Percentiles rank a stretch among this genome's conserved stretches.
phyloP scores from a whole-genome alignment of 345 rosid species.

The Citrus sp. region DNA sequence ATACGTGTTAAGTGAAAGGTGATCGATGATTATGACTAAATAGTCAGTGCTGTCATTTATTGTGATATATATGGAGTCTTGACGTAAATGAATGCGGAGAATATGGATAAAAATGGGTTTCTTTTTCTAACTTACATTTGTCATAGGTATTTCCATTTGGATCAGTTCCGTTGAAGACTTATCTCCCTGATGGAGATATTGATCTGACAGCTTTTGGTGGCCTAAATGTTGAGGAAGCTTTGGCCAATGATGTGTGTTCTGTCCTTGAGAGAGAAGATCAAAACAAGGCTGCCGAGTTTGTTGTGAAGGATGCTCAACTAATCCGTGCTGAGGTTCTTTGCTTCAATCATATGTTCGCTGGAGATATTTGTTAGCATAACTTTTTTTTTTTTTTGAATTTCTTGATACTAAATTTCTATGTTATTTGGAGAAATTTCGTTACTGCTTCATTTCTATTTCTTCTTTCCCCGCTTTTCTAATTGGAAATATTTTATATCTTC shows the following conservation, averaged over 20 bases:
- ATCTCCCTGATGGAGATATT: conserved; percentile 97
- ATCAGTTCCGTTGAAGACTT: conserved; percentile 89
- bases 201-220: conserved; percentile 84
- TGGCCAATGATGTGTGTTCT: conserved; percentile 52
- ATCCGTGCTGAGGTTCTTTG: conserved; percentile 71
- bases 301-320: conserved; percentile 70
- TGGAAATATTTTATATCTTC: background rate
- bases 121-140: conserved; percentile 6
- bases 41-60: background rate
- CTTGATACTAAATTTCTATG: background rate
- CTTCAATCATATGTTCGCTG: conserved; percentile 4
- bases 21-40: too few relatives aligned
- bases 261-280: conserved; percentile 72
- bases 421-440: background rate
- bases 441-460: background rate
- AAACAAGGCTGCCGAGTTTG: conserved; percentile 48
- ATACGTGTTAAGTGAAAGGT: background rate
- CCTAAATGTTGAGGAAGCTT: conserved; percentile 49
- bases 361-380: background rate
- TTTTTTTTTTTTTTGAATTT: background rate
- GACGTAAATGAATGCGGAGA: background rate
- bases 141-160: conserved; percentile 86
- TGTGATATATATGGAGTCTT: background rate
- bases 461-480: background rate
- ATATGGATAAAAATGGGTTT: background rate